A percentile compares a stretch with the other conserved stretches of the same genome.
These are phyloP conservation scores for Luvunga scandens DNA, from an alignment of 345 rosid genomes.

Conservation along the genomic window DNA sequence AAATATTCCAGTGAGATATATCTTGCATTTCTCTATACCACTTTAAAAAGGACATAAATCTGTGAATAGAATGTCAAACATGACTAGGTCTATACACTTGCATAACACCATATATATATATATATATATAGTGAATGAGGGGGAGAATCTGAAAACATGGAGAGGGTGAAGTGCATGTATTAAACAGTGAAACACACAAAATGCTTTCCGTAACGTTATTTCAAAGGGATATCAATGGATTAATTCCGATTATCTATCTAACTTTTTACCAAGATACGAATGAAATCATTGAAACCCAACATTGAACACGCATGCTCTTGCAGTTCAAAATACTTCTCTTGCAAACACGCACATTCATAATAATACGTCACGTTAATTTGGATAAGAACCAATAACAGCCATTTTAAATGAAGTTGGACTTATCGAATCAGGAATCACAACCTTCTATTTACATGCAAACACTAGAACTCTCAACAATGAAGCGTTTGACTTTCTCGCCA, in stretches of 20 bases:
- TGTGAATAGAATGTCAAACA: background rate
- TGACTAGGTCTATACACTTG: background rate
- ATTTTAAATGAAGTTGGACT: background rate
- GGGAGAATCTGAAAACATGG: background rate
- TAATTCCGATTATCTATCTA: background rate
- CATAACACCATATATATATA: background rate
- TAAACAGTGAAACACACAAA: constrained; percentile 1
- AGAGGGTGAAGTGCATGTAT: background rate
- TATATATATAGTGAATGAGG: background rate
- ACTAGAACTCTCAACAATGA: background rate
- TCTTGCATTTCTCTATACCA: no score
- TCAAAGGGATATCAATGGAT: background rate
- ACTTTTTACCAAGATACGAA: background rate
- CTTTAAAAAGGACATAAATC: no score
- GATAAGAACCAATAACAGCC: background rate
- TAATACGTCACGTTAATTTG: no score
- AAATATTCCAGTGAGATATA: no score
- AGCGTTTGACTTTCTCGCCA: constrained; percentile 3
- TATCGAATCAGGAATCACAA: background rate
- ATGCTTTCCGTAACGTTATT: background rate
- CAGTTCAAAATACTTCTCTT: background rate
- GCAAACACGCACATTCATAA: background rate
- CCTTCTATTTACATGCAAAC: background rate
- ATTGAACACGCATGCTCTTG: background rate
- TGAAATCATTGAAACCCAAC: background rate